Percentiles rank a stretch among this genome's conserved stretches.
phyloP scores from a whole-genome alignment of 1,284 basidiomycete species.

The Rhodotorula sp. region DNA sequence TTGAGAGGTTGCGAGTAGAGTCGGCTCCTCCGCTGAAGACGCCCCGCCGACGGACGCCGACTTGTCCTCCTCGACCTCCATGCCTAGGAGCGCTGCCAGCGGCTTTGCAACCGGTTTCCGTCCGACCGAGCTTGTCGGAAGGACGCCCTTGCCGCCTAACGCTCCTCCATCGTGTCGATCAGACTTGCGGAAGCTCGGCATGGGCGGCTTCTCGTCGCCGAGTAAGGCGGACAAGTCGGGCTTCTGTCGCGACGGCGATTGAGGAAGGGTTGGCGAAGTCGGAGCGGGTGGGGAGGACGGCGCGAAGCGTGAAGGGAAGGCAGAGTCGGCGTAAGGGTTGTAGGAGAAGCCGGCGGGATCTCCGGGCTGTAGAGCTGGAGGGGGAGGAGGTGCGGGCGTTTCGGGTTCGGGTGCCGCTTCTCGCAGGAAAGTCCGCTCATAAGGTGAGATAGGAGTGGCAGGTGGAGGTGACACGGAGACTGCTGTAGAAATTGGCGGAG shows the following conservation, averaged over 20 bases:
- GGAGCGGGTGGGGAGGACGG: not conserved
- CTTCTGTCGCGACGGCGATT: not conserved
- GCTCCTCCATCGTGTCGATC: conserved; percentile 1
- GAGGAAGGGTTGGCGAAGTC: not conserved
- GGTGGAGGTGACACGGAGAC: not conserved
- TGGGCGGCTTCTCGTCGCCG: conserved; percentile 29
- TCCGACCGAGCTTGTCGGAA: conserved; percentile 28
- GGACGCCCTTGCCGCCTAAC: conserved; percentile 22
- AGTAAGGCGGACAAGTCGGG: conserved; percentile 28
- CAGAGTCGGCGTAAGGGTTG: conserved; percentile 14
- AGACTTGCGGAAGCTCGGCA: conserved; percentile 16
- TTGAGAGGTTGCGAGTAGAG: not conserved
- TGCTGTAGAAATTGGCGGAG: not conserved
- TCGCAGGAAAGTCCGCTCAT: conserved; percentile 13
- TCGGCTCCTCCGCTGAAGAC: no score
- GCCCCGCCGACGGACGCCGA: not conserved
- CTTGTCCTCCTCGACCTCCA: conserved; percentile 13
- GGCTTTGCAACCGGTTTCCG: conserved; percentile 26
- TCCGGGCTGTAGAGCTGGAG: conserved; percentile 3
- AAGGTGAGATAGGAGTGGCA: not conserved
- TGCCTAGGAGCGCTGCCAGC: conserved; percentile 32
- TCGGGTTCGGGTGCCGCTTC: conserved; percentile 33
- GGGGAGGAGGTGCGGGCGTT: conserved; percentile 14
- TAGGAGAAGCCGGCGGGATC: conserved; percentile 5
- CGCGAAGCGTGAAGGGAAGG: not conserved